Percentiles rank a stretch among this genome's conserved stretches.
These are phyloP conservation scores for Biancaea sappan DNA, from an alignment of 306 rosid species.

Conservation along the genomic window DNA sequence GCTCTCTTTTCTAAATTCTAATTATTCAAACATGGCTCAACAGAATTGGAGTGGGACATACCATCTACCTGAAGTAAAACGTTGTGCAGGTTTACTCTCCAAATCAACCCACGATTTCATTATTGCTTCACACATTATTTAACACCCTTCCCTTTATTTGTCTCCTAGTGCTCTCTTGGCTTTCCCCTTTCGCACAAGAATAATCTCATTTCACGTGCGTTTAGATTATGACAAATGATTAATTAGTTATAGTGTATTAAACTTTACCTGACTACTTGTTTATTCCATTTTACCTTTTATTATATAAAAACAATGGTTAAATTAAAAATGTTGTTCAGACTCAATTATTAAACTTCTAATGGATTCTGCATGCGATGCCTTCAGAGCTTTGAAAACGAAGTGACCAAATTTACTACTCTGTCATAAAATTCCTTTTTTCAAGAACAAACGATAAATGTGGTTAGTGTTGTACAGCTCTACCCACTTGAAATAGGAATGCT, in stretches of 20 bases:
- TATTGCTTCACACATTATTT: not conserved
- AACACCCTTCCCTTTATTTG: no score
- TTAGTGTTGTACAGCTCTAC: not conserved
- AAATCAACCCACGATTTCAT: no score
- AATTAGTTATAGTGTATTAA: not conserved
- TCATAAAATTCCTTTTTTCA: not conserved
- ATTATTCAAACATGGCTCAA: no score
- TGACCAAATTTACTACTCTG: not conserved
- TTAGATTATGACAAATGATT: no score
- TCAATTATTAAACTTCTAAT: no score
- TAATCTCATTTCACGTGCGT: no score
- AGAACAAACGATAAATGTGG: not conserved
- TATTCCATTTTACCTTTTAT: no score
- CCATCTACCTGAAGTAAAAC: not conserved
- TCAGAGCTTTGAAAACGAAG: not conserved
- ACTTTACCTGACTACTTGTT: not conserved
- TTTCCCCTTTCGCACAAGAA: no score
- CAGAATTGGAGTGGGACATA: not conserved
- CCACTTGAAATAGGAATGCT: not conserved
- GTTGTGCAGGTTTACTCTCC: not conserved
- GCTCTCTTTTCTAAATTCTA: no score
- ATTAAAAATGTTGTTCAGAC: not conserved
- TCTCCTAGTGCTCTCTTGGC: no score
- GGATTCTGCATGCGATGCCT: no score
- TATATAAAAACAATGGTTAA: no score